Evolutionary conservation across 2,329 filamentous ascomycete genomes (phyloP).

Genomic region (Apiospora malaysiana): DNA sequence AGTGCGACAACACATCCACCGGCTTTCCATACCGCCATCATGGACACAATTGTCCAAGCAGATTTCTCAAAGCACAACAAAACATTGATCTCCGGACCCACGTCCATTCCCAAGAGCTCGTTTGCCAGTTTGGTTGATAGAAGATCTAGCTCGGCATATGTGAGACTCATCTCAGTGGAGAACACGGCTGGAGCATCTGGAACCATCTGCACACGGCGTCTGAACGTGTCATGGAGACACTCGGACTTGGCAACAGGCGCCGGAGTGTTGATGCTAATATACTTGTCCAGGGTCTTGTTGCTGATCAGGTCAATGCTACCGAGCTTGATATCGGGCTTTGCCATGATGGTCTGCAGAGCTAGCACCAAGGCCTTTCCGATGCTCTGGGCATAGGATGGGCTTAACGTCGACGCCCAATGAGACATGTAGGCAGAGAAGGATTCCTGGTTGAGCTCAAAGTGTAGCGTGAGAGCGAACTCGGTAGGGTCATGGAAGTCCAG

Average conservation of each 20-base stretch:
- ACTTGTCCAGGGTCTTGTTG: background rate
- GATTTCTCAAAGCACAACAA: slow-evolving; percentile 44
- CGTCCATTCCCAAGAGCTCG: background rate
- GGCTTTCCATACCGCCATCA: slow-evolving; percentile 43
- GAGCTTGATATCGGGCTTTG: slow-evolving; percentile 20
- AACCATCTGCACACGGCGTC: slow-evolving; percentile 14
- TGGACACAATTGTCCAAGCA: slow-evolving; percentile 39
- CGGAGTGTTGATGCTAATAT: slow-evolving; percentile 22
- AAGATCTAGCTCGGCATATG: background rate
- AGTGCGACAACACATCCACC: slow-evolving; percentile 38
- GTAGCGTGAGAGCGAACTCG: slow-evolving; percentile 23
- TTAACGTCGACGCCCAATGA: slow-evolving; percentile 21
- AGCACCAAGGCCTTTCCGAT: slow-evolving; percentile 22
- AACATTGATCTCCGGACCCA: slow-evolving; percentile 26
- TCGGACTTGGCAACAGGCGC: slow-evolving; percentile 21
- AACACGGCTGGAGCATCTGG: background rate
- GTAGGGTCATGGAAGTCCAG: slow-evolving; percentile 24
- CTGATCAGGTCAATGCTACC: slow-evolving; percentile 22
- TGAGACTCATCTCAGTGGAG: background rate
- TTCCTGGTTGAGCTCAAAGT: slow-evolving; percentile 22
- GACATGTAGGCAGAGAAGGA: slow-evolving; percentile 22
- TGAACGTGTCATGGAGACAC: slow-evolving; percentile 24
- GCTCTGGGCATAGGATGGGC: slow-evolving; percentile 17
- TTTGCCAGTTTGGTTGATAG: background rate
- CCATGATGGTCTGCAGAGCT: slow-evolving; percentile 15